Base-by-base conservation (phyloP, 2,329 filamentous ascomycete species). In the Rhynchosporium secalis region DNA sequence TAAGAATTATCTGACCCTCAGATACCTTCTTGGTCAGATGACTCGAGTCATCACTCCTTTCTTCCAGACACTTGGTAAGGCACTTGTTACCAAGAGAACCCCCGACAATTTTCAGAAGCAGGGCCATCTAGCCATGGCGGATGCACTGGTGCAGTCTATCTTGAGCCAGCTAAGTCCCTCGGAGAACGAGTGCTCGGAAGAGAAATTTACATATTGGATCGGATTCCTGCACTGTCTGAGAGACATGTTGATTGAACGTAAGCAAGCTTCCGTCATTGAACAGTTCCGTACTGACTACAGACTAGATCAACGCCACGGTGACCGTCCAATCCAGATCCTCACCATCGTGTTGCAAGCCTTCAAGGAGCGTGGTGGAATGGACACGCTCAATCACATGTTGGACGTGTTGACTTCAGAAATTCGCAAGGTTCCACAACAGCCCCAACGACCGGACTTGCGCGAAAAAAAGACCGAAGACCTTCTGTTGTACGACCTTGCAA, bases 281-380 rank as follows among this genome's bases (percentile, higher is more conserved):
- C 1, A 12, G 3, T 15, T 1, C 43, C 26, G 9, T 26, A 61
- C 33, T 60, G 56, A 66, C 26, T 40, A 12, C 29, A 38, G 13
- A 43, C 9, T 51, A 68, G 52, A 58, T 38, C 59, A 68, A 40
- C 68, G 61, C n/a, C 62, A 69, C 43, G 67, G 71, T 71, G 70
- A 78, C 29, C 70, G 72, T 12, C 68, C 70, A 15, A 71, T 78
- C 8, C 83, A 86, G 65, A 80, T 87, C 13, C 83, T 89, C 58
- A 89, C 92, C 48, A 83, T 95, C 33, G 87, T 98, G 41, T 81
- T 99, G 29, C 83, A 93, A 60, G 90, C 92, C 0, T 97, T 99
- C 78, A 94, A 93, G 74, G 87, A 91, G 63, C 83, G 86, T 54
- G 87, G 86, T 45, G 94, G 95, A 0, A 81, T 99, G 62, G 82